Percentiles rank a stretch among this genome's conserved stretches.
Evolutionary conservation across 805 yeast genomes (phyloP).

Genomic region (Lipomyces yamanashiensis): DNA sequence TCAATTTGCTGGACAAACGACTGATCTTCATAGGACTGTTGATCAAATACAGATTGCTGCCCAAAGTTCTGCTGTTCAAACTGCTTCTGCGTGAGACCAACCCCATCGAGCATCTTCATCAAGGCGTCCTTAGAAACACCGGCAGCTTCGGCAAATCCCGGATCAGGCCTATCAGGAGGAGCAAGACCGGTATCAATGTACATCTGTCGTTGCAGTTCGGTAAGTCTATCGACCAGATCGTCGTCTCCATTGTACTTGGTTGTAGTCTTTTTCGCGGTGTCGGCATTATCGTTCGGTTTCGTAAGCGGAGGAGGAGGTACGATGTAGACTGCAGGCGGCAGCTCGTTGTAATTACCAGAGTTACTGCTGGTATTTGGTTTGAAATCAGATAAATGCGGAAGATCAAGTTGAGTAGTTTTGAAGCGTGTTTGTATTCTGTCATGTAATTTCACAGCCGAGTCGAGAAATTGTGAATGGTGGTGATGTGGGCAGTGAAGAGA

Average conservation of each 20-base stretch:
- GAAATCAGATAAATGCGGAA: not conserved
- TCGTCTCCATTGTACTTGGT: not conserved
- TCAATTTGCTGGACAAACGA: too few relatives aligned
- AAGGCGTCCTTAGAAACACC: not conserved
- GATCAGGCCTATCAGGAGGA: constrained; percentile 2
- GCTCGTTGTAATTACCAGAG: not conserved
- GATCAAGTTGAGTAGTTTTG: not conserved
- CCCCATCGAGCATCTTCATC: not conserved
- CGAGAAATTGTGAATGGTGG: not conserved
- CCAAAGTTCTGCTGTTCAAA: too few relatives aligned
- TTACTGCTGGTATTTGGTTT: not conserved
- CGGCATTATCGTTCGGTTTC: not conserved
- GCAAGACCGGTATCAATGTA: not conserved
- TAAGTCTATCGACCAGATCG: not conserved
- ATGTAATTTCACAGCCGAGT: not conserved
- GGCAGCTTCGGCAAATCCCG: constrained; percentile 8
- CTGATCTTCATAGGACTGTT: too few relatives aligned
- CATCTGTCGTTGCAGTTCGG: constrained; percentile 7
- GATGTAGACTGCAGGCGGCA: constrained; percentile 9
- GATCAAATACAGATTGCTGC: too few relatives aligned
- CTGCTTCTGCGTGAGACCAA: not conserved
- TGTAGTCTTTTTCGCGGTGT: not conserved
- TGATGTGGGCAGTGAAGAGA: not conserved
- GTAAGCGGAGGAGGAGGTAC: constrained; percentile 11
- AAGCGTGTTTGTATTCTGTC: not conserved